Evolutionary conservation across 176 grass and related monocot genomes (phyloP).

Genomic region (Juncus inflexus): DNA sequence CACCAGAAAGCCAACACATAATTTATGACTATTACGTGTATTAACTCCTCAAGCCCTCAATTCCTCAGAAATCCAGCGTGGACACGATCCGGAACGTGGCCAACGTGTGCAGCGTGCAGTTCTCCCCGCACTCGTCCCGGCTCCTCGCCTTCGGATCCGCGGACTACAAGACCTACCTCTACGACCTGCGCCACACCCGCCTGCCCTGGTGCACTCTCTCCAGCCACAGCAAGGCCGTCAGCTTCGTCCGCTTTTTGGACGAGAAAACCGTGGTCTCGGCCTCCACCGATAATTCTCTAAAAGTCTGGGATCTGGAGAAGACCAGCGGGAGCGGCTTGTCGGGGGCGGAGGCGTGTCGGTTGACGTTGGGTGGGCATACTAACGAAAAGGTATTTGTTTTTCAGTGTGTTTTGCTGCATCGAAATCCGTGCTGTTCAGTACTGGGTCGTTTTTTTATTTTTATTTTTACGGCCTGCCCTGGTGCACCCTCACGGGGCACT

Average conservation of each 20-base stretch:
- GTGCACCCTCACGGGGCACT: slow-evolving; percentile 92
- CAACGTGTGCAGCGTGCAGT: slow-evolving; percentile 91
- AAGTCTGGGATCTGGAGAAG: slow-evolving; percentile 88
- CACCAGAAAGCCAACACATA: too few relatives aligned
- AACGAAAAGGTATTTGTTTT: slow-evolving; percentile 77
- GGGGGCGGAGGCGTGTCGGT: slow-evolving; percentile 42
- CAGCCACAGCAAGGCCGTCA: slow-evolving; percentile 90
- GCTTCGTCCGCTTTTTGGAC: slow-evolving; percentile 89
- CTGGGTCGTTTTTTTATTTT: too few relatives aligned
- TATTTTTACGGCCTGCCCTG: slow-evolving; percentile 79
- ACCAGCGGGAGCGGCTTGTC: slow-evolving; percentile 65
- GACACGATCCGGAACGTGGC: slow-evolving; percentile 84
- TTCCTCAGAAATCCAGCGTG: slow-evolving; percentile 54
- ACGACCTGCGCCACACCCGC: slow-evolving; percentile 93
- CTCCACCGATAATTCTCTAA: slow-evolving; percentile 93
- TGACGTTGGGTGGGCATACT: slow-evolving; percentile 79
- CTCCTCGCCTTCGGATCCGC: slow-evolving; percentile 86
- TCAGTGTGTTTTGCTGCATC: slow-evolving; percentile 1
- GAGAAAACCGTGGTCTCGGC: slow-evolving; percentile 73
- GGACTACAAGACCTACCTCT: slow-evolving; percentile 91
- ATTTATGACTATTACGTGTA: too few relatives aligned
- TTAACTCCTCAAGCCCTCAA: too few relatives aligned
- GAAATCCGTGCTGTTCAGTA: too few relatives aligned
- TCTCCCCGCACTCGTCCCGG: slow-evolving; percentile 77
- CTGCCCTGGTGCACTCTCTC: slow-evolving; percentile 96